Evolutionary conservation across 2,329 filamentous ascomycete species (phyloP), one percentile per base, ranked within the genome.

Genomic region (Xylariaceae sp.): DNA sequence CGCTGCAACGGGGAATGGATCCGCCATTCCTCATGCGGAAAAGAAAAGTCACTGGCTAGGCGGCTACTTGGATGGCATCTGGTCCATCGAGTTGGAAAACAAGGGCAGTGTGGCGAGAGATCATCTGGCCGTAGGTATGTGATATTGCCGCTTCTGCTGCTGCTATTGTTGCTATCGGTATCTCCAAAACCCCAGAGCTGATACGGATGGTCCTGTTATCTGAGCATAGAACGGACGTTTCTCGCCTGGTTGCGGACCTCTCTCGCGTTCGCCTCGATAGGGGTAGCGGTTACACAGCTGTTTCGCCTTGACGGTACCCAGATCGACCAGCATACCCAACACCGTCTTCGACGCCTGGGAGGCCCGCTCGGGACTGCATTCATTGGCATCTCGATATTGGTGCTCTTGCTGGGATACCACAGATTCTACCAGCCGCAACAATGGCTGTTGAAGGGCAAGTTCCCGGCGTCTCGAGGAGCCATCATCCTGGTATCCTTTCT

Each of bases 241-340:
- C 83, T 94, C 37, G 90, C 90, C 57, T 94, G 90, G 90, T 81
- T 94, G 49, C 84, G 90, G 55, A 94, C 90, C 2, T 92, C 88
- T 2, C 81, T 94, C 41, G 86, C 88, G 23, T 94, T 94, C 69
- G 88, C 89, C 9, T 88, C 84, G 39, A 93, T 94, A 65, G 90
- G 90, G 59, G 89, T 94, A 61, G 90, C 89, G 49, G 83, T 94
- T 47, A 93, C 90, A 1, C 90, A 94, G 72, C 83, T 94, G 52
- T 93, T 94, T 76, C 87, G 90, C 30, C 84, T 94, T 59, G 92
- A 92, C 76, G 88, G 86, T 0, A 81, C 84, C 7, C 76, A 88
- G 47, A 69, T 75, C 18, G 67, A 71, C 45, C 73, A 70, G 64
- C 23, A 63, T 62, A 66, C 69, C 60, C 67, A 71, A 18, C 71